Percentiles rank a stretch among this genome's conserved stretches.
Evolutionary conservation across 805 yeast genomes (phyloP).

Genomic region (Scheffersomyces spartinae): DNA sequence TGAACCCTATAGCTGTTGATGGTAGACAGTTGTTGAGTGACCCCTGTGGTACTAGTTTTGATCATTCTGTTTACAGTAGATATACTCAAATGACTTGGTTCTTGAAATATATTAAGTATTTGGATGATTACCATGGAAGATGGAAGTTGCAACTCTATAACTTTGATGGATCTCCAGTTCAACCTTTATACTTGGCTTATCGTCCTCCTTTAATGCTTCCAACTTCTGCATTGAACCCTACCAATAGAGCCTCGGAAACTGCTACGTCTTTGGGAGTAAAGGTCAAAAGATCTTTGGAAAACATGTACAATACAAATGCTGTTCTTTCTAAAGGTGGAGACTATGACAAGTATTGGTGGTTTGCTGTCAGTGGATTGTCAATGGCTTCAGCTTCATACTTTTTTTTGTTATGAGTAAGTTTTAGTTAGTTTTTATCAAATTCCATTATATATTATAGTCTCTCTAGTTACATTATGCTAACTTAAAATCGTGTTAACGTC

Average conservation of each 20-base stretch:
- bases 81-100: constrained; percentile 60
- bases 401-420: too few species aligned
- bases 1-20: constrained; percentile 74
- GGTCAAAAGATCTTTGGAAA: constrained; percentile 67
- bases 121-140: constrained; percentile 80
- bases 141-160: constrained; percentile 62
- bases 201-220: constrained; percentile 96
- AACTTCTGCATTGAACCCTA: constrained; percentile 82
- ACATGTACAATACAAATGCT: constrained; percentile 71
- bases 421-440: too few species aligned
- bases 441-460: too few species aligned
- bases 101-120: constrained; percentile 41
- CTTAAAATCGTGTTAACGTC: too few species aligned
- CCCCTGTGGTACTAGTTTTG: constrained; percentile 63
- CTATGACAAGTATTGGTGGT: constrained; percentile 46
- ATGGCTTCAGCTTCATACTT: too few species aligned
- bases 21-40: constrained; percentile 86
- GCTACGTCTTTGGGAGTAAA: constrained; percentile 24
- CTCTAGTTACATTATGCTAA: too few species aligned
- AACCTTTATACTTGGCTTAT: constrained; percentile 86
- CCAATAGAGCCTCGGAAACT: constrained; percentile 33
- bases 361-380: too few species aligned
- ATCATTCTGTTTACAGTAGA: constrained; percentile 50
- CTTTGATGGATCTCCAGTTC: constrained; percentile 69
- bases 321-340: constrained; percentile 26